Evolutionary conservation across 306 rosid species (phyloP), one percentile per base, ranked within the genome.

Genomic region (Trifolium pratense): DNA sequence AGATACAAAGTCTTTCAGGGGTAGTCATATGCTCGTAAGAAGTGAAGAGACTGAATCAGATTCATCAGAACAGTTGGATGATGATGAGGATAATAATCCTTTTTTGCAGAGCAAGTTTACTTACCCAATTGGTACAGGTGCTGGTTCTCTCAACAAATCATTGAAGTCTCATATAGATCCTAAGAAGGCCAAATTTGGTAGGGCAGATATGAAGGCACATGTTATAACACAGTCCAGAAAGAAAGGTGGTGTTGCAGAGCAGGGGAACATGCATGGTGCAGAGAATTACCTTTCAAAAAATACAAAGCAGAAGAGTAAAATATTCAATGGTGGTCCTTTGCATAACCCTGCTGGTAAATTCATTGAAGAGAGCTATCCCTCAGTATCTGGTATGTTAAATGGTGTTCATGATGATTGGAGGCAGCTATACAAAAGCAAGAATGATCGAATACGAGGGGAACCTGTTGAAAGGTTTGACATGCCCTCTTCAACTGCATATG

Each of bases 11-110:
- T 42, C 77, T 78, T 51, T 77, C 60, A 86, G 89, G 82, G 85
- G 86, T 61, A 82, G 79, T 70, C 85, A 73, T 69, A 70, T 77
- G 67, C 77, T 80, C 70, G 23, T 62, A 60, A 88, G 86, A 79
- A 76, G 79, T 65, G 97, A 90, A 87, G 97, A 95, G 77, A 95
- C 96, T 12, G 99, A 95, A 76, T 91, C 97, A 23, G 97, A 92
- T 75, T 92, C 99, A n/a, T 90, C 97, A 5, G 99, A 92, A 65
- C 91, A 86, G 73, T 78, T 82, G 79, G 89, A 87, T 23, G 96
- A 92, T 59, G 96, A 89, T 67, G 97, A 90, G 75, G 93, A 88
- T 82, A 57, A 76, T 78, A 88, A 84, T 90, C 90, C 91, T 59
- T 81, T 88, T 74, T 74, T 87, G 87, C 91, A 86, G 79, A 90